Percentiles rank a stretch among this genome's conserved stretches.
phyloP scores from a whole-genome alignment of 148 eudicot species.

The Limonium bicolor region DNA sequence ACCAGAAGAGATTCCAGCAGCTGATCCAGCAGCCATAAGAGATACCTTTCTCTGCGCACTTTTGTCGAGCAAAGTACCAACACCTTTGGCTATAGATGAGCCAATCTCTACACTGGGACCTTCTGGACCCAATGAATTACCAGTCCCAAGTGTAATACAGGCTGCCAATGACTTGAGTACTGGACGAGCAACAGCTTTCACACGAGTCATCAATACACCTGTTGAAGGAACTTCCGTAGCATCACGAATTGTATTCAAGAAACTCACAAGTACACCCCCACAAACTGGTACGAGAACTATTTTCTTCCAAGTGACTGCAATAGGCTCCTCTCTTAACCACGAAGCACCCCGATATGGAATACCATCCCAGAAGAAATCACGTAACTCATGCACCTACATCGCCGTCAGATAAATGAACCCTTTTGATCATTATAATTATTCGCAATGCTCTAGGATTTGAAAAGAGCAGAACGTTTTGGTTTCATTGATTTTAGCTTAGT shows the following conservation, averaged over 20 bases:
- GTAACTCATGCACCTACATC: constrained; percentile 72
- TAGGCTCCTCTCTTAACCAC: constrained; percentile 76
- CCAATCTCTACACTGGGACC: constrained; percentile 98
- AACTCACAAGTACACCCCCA: constrained; percentile 63
- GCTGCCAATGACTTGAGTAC: constrained; percentile 71
- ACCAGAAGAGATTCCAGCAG: constrained; percentile 98
- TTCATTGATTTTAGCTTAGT: too few species aligned
- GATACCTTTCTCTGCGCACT: constrained; percentile 36
- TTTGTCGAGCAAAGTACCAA: constrained; percentile 33
- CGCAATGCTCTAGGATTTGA: too few species aligned
- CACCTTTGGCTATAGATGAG: constrained; percentile 68
- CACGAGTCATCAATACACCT: constrained; percentile 13
- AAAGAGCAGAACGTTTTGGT: too few species aligned
- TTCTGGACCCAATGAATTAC: constrained; percentile 92
- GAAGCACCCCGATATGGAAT: constrained; percentile 72
- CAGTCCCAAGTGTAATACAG: constrained; percentile 80
- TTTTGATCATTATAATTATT: too few species aligned
- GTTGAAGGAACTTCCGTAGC: constrained; percentile 22
- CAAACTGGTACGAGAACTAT: constrained; percentile 61
- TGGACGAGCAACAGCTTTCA: constrained; percentile 38
- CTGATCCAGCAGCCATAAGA: constrained; percentile 87
- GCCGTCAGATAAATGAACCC: too few species aligned
- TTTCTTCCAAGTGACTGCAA: constrained; percentile 37
- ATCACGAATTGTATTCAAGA: constrained; percentile 42
- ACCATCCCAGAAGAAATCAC: constrained; percentile 80